These are phyloP conservation scores for Holtermanniella nyarrowii DNA, from an alignment of 768 basidiomycete genomes.

Conservation along the genomic window DNA sequence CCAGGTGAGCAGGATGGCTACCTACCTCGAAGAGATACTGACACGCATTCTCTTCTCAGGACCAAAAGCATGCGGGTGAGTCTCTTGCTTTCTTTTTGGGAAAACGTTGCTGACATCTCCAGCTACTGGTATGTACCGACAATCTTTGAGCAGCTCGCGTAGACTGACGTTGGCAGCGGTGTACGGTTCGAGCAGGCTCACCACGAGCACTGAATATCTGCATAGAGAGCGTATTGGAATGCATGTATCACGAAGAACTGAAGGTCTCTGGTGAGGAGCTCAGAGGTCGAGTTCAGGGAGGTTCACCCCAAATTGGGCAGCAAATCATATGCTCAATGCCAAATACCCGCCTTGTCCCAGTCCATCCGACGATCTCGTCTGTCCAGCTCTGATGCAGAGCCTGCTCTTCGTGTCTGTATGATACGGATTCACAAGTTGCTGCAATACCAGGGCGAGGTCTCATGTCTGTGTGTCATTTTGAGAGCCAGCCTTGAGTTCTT, in stretches of 20 bases:
- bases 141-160: not conserved
- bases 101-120: not conserved
- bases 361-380: too few relatives aligned
- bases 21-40: not conserved
- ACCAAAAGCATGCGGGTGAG: conserved; percentile 75
- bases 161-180: conserved; percentile 50
- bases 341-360: too few relatives aligned
- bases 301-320: too few relatives aligned
- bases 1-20: conserved; percentile 45
- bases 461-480: too few relatives aligned
- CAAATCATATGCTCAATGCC: too few relatives aligned
- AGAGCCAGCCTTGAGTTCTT: too few relatives aligned
- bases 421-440: too few relatives aligned
- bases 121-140: conserved; percentile 42
- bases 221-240: not conserved
- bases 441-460: too few relatives aligned
- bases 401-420: too few relatives aligned
- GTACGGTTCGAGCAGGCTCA: conserved; percentile 81
- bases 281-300: too few relatives aligned
- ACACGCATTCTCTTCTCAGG: conserved; percentile 12
- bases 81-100: conserved; percentile 7
- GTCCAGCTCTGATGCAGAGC: too few relatives aligned
- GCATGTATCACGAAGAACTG: not conserved
- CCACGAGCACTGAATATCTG: conserved; percentile 47
- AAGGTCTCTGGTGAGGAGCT: too few relatives aligned